Evolutionary conservation across 352 stramenopile genomes (phyloP).

Genomic region (Pythium rishiriense): DNA sequence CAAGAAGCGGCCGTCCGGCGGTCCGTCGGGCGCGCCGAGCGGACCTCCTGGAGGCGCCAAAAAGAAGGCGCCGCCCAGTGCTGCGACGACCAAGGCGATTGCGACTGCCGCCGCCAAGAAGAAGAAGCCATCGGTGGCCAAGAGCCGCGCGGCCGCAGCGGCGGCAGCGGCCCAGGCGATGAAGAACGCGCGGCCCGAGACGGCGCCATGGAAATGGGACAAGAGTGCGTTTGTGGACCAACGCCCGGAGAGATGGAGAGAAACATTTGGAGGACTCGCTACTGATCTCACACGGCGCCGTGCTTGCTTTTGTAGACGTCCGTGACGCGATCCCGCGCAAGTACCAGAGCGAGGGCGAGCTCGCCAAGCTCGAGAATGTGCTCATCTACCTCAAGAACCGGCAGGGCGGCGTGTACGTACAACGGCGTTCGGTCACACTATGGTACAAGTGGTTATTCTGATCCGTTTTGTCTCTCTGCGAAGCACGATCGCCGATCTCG

Average conservation of each 20-base stretch:
- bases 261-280: no score
- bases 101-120: not conserved
- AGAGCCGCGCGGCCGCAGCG: conserved; percentile 20
- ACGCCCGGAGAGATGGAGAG: no score
- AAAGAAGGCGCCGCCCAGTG: conserved; percentile 21
- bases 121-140: conserved; percentile 8
- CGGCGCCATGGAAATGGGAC: conserved; percentile 75
- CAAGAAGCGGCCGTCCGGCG: conserved; percentile 25
- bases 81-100: not conserved
- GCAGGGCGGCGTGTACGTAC: conserved; percentile 69
- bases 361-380: conserved; percentile 87
- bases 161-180: conserved; percentile 15
- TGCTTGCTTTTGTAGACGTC: conserved; percentile 42
- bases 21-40: not conserved
- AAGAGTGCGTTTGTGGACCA: conserved; percentile 62
- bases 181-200: conserved; percentile 34
- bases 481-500: conserved; percentile 81
- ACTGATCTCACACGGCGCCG: no score
- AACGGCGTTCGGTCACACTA: not conserved
- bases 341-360: conserved; percentile 74
- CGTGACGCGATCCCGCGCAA: conserved; percentile 81
- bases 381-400: conserved; percentile 86
- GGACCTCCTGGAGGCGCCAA: conserved; percentile 3
- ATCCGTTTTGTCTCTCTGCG: not conserved
- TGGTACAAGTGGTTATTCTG: no score